Percentiles rank a stretch among this genome's conserved stretches.
phyloP scores from a whole-genome alignment of 306 rosid species.

The Lagenaria siceraria region DNA sequence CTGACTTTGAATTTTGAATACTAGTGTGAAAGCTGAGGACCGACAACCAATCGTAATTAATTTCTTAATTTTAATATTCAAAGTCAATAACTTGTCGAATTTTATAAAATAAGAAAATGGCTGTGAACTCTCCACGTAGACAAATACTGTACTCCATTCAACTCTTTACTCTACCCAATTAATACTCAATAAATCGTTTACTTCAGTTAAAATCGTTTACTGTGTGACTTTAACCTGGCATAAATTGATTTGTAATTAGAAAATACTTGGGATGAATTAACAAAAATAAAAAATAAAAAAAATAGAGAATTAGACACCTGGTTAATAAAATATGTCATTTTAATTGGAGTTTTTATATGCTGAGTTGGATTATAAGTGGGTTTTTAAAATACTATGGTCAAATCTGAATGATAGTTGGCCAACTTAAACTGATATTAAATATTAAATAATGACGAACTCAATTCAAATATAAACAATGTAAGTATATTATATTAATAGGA shows the following conservation, averaged over 20 bases:
- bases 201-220: neutral
- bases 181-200: neutral
- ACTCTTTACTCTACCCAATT: neutral
- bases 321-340: neutral
- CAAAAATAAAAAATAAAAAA: too few relatives aligned
- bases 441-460: neutral
- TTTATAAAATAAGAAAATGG: neutral
- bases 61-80: neutral
- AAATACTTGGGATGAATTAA: too few relatives aligned
- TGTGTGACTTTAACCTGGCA: neutral
- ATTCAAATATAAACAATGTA: neutral
- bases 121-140: neutral
- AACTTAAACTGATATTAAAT: neutral
- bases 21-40: neutral
- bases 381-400: neutral
- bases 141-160: neutral
- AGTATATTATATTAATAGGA: neutral
- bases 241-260: neutral
- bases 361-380: neutral
- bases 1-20: neutral
- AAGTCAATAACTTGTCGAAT: neutral
- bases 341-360: neutral
- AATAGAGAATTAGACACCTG: neutral
- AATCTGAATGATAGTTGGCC: neutral
- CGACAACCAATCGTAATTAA: neutral